Evolutionary conservation across 257 asterid genomes (phyloP).

Genomic region (Knoxia roxburghii): DNA sequence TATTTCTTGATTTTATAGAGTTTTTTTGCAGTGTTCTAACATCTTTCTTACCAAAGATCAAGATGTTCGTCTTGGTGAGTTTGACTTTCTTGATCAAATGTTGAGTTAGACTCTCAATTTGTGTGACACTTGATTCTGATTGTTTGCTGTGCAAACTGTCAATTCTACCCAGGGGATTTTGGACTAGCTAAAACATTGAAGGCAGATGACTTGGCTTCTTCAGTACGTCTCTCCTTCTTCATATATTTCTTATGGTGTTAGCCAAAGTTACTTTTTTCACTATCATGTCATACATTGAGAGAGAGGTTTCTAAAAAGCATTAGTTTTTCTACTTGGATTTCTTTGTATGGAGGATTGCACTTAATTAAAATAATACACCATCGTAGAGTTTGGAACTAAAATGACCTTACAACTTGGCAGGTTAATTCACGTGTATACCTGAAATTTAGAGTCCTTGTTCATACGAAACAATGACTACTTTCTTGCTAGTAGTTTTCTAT

Average conservation of each 20-base stretch:
- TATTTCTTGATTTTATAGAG: constrained; percentile 19
- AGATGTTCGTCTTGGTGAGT: constrained; percentile 84
- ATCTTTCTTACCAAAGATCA: constrained; percentile 95
- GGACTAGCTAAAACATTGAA: constrained; percentile 97
- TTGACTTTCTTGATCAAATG: constrained; percentile 14
- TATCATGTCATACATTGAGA: not conserved
- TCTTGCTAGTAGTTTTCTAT: constrained; percentile 9
- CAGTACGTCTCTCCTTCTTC: constrained; percentile 51
- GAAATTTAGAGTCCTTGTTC: not conserved
- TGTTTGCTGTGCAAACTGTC: constrained; percentile 12
- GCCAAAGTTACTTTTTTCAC: not conserved
- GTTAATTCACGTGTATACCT: not conserved
- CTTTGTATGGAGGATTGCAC: not conserved
- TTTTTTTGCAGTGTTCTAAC: constrained; percentile 83
- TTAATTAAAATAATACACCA: not conserved
- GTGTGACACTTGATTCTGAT: constrained; percentile 11
- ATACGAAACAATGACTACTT: not conserved
- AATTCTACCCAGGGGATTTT: constrained; percentile 71
- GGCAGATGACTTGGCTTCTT: constrained; percentile 99
- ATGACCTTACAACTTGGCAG: not conserved
- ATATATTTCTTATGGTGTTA: constrained; percentile 4
- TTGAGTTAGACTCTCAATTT: constrained; percentile 7
- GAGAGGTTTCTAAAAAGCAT: not conserved
- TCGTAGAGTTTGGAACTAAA: not conserved
- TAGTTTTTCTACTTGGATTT: constrained; percentile 1